Evolutionary conservation across 805 yeast species (phyloP), one percentile per base, ranked within the genome.

Genomic region (Candida bentonensis): DNA sequence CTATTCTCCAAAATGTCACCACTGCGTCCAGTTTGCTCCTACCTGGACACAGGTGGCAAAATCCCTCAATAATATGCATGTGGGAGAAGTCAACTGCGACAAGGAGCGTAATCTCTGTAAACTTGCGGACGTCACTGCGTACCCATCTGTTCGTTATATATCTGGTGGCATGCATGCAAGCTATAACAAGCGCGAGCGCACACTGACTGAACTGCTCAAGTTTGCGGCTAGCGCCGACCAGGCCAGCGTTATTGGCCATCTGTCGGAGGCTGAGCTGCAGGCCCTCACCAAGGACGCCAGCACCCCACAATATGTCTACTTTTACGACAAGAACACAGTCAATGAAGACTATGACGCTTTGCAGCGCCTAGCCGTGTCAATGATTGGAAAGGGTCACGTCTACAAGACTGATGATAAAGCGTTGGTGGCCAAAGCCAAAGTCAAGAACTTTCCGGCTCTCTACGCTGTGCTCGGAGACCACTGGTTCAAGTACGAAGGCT

Each of bases 41-140:
- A 61, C 59, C 15, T 67, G 68, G 67, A 49, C 46, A 15, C 53
- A 58, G 43, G 51, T 63, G 41, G 69, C 71, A 5, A 42, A 44
- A 13, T 41, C 48, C 34, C 49, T 56, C 45, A 49, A 54, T 44
- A 62, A 63, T 25, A 49, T 67, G 41, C 63, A 66, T 43, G 56
- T 66, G 15, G 72, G 66, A 15, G 66, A 62, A 26, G 62, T 67
- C 34, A 60, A 67, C 51, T 67, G 72, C 44, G 64, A 61, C 40
- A 52, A 44, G 26, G 52, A 63, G 39, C 36, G 46, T 17, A 45
- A 51, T 22, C 49, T 62, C 9, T 67, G 72, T 51, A 47, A 49
- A 9, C 58, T 50, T 15, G 58, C 54, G n/a, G 56, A 54, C n/a
- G 49, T 66, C 11, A 46, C 42, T 11, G 51, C 50, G 22, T 60